phyloP scores from a whole-genome alignment of 139 green algal species.

The Chlamydomonas eustigma region DNA sequence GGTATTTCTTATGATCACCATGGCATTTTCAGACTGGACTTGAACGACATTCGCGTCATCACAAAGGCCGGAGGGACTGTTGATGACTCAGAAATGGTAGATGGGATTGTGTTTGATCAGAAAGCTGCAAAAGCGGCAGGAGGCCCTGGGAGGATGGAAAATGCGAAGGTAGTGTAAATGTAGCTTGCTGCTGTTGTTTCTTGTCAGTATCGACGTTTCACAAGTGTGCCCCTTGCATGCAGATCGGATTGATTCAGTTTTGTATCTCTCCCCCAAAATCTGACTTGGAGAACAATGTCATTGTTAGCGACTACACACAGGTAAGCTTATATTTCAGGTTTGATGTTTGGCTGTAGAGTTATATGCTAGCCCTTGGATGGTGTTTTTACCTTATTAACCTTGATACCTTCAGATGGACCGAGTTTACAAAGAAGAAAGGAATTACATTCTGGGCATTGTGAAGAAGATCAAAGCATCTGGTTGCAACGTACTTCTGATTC shows the following conservation, averaged over 20 bases:
- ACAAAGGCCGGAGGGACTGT: conserved; percentile 93
- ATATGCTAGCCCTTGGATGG: too few species aligned
- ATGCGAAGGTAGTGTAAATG: conserved; percentile 67
- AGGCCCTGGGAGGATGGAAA: conserved; percentile 86
- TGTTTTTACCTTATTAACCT: too few species aligned
- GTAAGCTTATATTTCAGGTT: too few species aligned
- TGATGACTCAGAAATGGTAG: conserved; percentile 92
- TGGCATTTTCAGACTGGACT: conserved; percentile 63
- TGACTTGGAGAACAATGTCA: conserved; percentile 97
- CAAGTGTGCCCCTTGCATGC: neutral
- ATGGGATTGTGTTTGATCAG: conserved; percentile 95
- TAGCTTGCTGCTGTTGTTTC: too few species aligned
- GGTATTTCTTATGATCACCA: neutral
- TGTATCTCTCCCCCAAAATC: conserved; percentile 95
- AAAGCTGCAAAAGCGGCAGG: conserved; percentile 84
- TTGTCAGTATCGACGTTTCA: too few species aligned
- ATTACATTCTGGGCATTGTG: conserved; percentile 97
- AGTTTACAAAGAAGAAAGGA: conserved; percentile 94
- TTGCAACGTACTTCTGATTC: conserved; percentile 98
- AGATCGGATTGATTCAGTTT: conserved; percentile 93
- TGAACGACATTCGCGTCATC: conserved; percentile 92
- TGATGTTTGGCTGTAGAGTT: too few species aligned
- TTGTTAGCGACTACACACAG: conserved; percentile 82
- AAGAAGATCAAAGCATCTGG: conserved; percentile 96
- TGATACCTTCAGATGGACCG: conserved; percentile 82